Conservation (phyloP, 441 rosid genomes). For the Metrosideros polymorpha region DNA sequence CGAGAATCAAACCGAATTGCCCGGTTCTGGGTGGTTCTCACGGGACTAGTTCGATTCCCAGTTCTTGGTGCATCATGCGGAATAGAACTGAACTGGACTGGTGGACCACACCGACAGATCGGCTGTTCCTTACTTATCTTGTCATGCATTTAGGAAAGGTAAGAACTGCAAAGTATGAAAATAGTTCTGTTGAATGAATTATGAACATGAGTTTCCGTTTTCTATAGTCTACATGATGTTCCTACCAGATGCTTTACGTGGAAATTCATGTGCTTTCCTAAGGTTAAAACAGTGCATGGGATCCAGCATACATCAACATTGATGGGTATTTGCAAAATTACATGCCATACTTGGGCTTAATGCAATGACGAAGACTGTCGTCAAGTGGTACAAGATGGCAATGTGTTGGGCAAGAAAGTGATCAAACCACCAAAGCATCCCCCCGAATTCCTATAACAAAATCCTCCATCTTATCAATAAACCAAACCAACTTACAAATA, state of each 20-base stretch:
- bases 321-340: conserved; percentile 22
- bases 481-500: neutral
- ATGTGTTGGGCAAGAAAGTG: conserved; percentile 72
- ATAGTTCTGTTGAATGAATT: neutral
- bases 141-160: neutral
- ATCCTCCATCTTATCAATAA: neutral
- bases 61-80: neutral
- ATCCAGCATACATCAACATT: too few relatives aligned
- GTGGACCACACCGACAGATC: too few relatives aligned
- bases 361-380: conserved; percentile 70
- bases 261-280: neutral
- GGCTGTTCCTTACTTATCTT: neutral
- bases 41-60: neutral
- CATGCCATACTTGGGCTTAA: conserved; percentile 97
- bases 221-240: neutral
- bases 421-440: conserved; percentile 88
- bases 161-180: neutral
- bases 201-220: neutral
- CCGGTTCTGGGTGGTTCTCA: fast-evolving
- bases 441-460: conserved; percentile 74
- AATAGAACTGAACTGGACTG: neutral
- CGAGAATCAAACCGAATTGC: neutral
- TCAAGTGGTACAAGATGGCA: conserved; percentile 62
- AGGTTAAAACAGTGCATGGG: neutral
- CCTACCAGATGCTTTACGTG: neutral